Conservation (phyloP, 1,284 basidiomycete species). For the Anthracocystis walkeri region DNA sequence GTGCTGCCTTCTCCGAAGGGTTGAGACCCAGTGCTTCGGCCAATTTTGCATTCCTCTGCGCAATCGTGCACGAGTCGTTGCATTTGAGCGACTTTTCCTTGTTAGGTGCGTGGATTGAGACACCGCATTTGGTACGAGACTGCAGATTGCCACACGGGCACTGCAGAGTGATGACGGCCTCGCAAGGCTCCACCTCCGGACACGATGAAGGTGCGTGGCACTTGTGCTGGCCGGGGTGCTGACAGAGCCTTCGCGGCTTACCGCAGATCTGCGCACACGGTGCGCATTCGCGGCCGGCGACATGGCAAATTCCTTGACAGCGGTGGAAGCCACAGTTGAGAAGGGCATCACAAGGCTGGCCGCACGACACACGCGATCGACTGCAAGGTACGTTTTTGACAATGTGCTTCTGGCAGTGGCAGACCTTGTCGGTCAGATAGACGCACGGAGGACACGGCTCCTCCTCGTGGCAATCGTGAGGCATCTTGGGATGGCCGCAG, state of each 20-base stretch:
- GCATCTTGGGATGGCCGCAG: slow-evolving; percentile 67
- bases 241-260: slow-evolving; percentile 61
- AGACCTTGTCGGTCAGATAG: slow-evolving; percentile 61
- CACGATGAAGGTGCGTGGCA: slow-evolving; percentile 67
- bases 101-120: slow-evolving; percentile 48
- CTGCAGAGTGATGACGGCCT: slow-evolving; percentile 59
- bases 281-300: slow-evolving; percentile 55
- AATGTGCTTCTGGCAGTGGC: slow-evolving; percentile 64
- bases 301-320: slow-evolving; percentile 63
- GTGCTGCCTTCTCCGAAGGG: slow-evolving; percentile 44
- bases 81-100: slow-evolving; percentile 61
- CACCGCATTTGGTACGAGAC: slow-evolving; percentile 54
- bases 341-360: slow-evolving; percentile 57
- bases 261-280: slow-evolving; percentile 63
- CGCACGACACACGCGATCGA: slow-evolving; percentile 60
- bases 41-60: slow-evolving; percentile 66
- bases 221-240: slow-evolving; percentile 60
- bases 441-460: slow-evolving; percentile 67
- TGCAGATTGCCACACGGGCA: slow-evolving; percentile 66
- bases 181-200: slow-evolving; percentile 61
- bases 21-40: slow-evolving; percentile 67
- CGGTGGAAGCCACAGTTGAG: slow-evolving; percentile 65
- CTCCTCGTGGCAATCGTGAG: slow-evolving; percentile 67
- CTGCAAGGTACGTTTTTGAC: slow-evolving; percentile 66
- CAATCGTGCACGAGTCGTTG: slow-evolving; percentile 64